phyloP scores from a whole-genome alignment of 164 flowering plant genomes.

The Saururus chinensis region DNA sequence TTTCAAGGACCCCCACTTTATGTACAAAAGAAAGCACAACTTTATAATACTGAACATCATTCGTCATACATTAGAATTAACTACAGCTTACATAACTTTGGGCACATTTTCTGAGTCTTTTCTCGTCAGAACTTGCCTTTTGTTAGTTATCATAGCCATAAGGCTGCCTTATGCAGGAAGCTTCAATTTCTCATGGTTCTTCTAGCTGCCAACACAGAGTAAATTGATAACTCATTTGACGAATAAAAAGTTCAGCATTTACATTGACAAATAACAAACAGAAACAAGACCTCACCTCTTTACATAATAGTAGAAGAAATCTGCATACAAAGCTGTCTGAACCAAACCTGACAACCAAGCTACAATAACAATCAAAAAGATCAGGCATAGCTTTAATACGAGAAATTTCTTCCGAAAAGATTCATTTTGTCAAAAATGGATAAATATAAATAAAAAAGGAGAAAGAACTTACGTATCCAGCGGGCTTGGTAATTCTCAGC shows the following conservation, averaged over 20 bases:
- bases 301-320: conserved; percentile 64
- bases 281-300: conserved; percentile 31
- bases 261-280: not conserved
- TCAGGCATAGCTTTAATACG: not conserved
- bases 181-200: conserved; percentile 38
- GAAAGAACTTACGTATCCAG: conserved; percentile 45
- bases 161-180: conserved; percentile 34
- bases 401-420: not conserved
- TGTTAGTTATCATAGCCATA: not conserved
- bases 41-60: too few species aligned
- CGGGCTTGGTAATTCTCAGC: conserved; percentile 25
- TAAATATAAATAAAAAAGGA: not conserved
- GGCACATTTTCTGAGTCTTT: too few species aligned
- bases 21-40: too few species aligned
- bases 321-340: conserved; percentile 63
- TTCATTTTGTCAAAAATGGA: not conserved
- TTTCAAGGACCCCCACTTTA: too few species aligned
- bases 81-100: too few species aligned
- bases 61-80: too few species aligned
- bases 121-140: not conserved
- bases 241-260: not conserved
- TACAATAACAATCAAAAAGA: conserved; percentile 13
- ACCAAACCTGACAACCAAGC: conserved; percentile 60
- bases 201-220: conserved; percentile 37
- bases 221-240: not conserved